Conservation (phyloP, 345 rosid species). For the Rhodomyrtus tomentosa region DNA sequence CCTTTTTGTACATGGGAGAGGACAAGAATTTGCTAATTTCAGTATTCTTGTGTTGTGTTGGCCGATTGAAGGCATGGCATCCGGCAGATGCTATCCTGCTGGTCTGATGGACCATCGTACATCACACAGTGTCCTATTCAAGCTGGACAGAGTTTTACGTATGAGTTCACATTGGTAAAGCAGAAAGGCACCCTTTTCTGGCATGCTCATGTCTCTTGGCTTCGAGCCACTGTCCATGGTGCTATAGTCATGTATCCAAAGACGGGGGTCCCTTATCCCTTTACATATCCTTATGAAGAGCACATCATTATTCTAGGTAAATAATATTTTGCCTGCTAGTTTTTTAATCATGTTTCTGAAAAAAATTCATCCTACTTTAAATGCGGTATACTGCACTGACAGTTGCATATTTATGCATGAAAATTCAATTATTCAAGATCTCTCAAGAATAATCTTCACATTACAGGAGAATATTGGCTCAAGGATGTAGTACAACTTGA, state of each 20-base stretch:
- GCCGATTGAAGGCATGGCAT: conserved; percentile 61
- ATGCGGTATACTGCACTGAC: neutral
- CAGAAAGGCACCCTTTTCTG: conserved; percentile 79
- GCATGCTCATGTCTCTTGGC: conserved; percentile 95
- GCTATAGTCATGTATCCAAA: conserved; percentile 67
- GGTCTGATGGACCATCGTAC: conserved; percentile 89
- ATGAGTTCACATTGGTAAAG: conserved; percentile 51
- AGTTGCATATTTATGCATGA: neutral
- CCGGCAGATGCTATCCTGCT: conserved; percentile 67
- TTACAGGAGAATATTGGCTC: conserved; percentile 78
- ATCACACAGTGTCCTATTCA: conserved; percentile 84
- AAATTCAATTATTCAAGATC: neutral
- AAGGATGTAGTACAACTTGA: conserved; percentile 53
- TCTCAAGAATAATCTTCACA: neutral
- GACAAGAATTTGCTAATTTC: neutral
- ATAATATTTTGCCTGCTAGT: neutral
- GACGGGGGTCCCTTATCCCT: conserved; percentile 61
- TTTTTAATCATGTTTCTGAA: neutral
- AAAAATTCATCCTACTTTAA: neutral
- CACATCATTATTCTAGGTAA: conserved; percentile 58
- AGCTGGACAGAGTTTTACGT: conserved; percentile 61
- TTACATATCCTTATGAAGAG: conserved; percentile 44
- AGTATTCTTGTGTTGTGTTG: neutral
- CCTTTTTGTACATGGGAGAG: neutral
- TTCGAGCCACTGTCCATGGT: conserved; percentile 63